These are phyloP conservation scores for Tinospora cordifolia DNA, from an alignment of 164 flowering plant species.

Conservation along the genomic window DNA sequence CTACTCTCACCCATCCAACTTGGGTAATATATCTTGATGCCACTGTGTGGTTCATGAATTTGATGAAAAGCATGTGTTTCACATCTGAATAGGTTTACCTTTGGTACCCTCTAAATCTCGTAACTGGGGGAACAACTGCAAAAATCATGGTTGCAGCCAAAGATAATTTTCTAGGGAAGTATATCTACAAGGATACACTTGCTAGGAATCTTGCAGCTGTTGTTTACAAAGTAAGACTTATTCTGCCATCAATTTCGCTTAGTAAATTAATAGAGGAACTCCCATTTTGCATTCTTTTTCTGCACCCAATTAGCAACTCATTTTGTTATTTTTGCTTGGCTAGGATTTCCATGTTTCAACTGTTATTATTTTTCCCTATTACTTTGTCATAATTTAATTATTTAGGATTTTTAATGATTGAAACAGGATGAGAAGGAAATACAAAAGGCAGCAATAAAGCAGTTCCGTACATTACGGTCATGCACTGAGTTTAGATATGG, in stretches of 20 bases:
- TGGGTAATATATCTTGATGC: neutral
- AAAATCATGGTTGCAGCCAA: conserved; percentile 96
- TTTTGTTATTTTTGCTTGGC: neutral
- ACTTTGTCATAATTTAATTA: conserved; percentile 19
- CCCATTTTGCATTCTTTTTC: conserved; percentile 2
- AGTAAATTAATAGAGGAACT: neutral
- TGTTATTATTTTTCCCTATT: neutral
- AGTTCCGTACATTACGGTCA: conserved; percentile 52
- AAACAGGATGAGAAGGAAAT: conserved; percentile 91
- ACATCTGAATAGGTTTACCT: conserved; percentile 57
- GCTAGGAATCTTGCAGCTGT: conserved; percentile 92
- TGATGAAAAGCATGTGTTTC: conserved; percentile 1
- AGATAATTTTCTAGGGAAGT: conserved; percentile 87
- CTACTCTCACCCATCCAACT: neutral
- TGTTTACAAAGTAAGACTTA: conserved; percentile 53
- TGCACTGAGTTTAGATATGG: conserved; percentile 83
- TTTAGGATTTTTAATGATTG: conserved; percentile 18
- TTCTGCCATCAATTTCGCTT: neutral
- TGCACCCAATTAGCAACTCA: neutral
- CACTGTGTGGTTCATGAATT: neutral
- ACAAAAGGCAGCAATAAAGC: conserved; percentile 67
- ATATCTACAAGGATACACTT: conserved; percentile 82
- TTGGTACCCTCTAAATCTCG: conserved; percentile 87
- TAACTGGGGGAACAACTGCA: conserved; percentile 90
- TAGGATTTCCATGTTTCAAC: neutral